These are phyloP conservation scores for Acanthamoeba quina DNA, from an alignment of 208 protist genomes.

Conservation along the genomic window DNA sequence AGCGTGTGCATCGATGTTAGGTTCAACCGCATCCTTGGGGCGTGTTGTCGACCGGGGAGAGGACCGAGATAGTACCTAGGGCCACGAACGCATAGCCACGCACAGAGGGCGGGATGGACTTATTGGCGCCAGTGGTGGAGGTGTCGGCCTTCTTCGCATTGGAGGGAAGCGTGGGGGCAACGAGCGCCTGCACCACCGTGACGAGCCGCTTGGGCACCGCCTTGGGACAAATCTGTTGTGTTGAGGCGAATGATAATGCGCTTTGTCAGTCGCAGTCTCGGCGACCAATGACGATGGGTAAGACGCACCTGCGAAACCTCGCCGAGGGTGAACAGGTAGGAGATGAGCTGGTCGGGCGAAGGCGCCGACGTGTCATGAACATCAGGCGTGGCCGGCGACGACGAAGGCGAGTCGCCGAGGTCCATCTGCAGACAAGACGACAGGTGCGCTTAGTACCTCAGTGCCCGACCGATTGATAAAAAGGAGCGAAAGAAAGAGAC, in stretches of 20 bases:
- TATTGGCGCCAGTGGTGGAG: not conserved
- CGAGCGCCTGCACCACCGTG: constrained; percentile 61
- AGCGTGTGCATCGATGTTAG: no score
- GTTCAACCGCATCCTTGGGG: no score
- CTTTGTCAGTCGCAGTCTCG: no score
- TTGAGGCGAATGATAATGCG: no score
- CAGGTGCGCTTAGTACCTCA: not conserved
- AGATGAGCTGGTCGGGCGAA: constrained; percentile 30
- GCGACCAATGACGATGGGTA: no score
- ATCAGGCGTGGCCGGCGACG: not conserved
- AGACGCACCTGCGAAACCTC: constrained; percentile 42
- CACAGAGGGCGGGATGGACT: constrained; percentile 69
- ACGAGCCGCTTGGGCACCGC: constrained; percentile 71
- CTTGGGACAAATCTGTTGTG: constrained; percentile 45
- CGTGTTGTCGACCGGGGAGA: not conserved
- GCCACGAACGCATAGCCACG: constrained; percentile 84
- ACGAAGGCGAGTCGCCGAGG: constrained; percentile 25
- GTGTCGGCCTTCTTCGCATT: not conserved
- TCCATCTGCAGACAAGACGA: not conserved
- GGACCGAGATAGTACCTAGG: constrained; percentile 64
- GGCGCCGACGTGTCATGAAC: not conserved
- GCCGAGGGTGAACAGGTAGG: constrained; percentile 56
- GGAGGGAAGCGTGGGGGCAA: constrained; percentile 27
- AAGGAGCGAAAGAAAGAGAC: no score
- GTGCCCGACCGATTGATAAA: not conserved